Base-by-base conservation (phyloP, 116 monocot species). In the Iris pallida region DNA sequence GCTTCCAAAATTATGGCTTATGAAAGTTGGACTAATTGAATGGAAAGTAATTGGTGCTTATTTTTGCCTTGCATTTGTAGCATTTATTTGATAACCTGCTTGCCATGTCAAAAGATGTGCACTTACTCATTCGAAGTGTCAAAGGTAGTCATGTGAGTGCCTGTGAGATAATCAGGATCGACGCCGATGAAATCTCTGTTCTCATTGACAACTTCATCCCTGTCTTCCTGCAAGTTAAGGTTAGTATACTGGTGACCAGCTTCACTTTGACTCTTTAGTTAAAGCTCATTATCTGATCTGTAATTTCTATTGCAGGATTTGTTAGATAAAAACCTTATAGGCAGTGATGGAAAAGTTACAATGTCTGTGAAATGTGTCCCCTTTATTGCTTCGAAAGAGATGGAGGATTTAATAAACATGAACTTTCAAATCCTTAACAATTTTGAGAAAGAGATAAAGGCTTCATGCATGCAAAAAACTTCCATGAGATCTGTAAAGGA, bases 161-260 rank as follows among this genome's bases (percentile, higher is more conserved):
- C 57, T 95, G 91, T 53, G 48, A 74, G 11, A 42, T 53, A 69
- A 63, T 81, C 0, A 67, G 44, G 51, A 63, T 16, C 58, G 84
- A 86, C 67, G 67, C 60, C 56, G 73, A 72, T 7, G 42, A 4
- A 0, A 10, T 91, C 17, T 74, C 55, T 57, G 17, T 42, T 57
- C 47, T 91, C 53, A 52, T 89, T 59, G 64, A 86, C n/a, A 76
- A 74, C 45, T 78, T 72, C 55, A 67, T 74, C 17, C 69, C 78
- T 30, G 54, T 42, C 41, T 86, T 95, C 58, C 41, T 60, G 44
- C 66, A 95, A 70, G 80, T 86, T 51, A 95, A 95, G 91, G 95
- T 95, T 18, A 57, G n/a, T n/a, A 55, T 40, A 52, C 7, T 42
- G 4, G 54, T 44, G 4, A 60, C 47, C 8, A 42, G 13, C 63